Base-by-base conservation (phyloP, 2,329 filamentous ascomycete species). In the Beauveria varroae region DNA sequence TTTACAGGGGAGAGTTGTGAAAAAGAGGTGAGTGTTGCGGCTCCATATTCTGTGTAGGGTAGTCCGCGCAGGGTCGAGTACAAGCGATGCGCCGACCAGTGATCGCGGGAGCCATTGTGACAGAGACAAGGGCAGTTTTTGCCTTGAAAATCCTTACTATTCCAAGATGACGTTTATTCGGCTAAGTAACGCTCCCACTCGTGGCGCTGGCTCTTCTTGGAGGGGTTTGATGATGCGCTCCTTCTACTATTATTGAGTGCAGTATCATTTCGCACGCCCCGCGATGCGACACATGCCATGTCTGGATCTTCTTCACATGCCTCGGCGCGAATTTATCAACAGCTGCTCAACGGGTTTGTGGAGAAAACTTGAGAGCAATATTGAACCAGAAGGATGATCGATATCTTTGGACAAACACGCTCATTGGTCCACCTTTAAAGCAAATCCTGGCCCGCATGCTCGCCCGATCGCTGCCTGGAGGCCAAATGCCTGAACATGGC, bases 11-110 rank as follows among this genome's bases (percentile, higher is more conserved):
- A n/a, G n/a, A n/a, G n/a, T n/a, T n/a, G 24, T 5, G 34, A 12
- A 16, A 16, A 18, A 47, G 44, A 49, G 40, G 26, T 5, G 18
- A 14, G 28, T n/a, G 14, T 6, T 37, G 7, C 10, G 20, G n/a
- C 82, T 71, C 76, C 85, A 67, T 87, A 90, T 84, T 90, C 81
- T 55, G 78, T 79, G 67, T 87, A 89, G 0, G 81, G 78, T 51
- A 91, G 87, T 28, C 80, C 80, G 47, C 87, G 82, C 3, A 91
- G 79, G 44, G 79, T 77, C 14, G 91, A 76, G 69, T 91, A 91
- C 86, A 90, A 28, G 81, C 73, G 30, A 90, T 72, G 63, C 86
- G 76, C 60, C 79, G 79, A 8, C 86, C 86, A 8, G 89, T 75
- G 22, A 87, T 80, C 5, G 43, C 6, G 28, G 26, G 8, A 37